phyloP scores from a whole-genome alignment of 805 yeast genomes.

The Scheffersomyces amazonensis region DNA sequence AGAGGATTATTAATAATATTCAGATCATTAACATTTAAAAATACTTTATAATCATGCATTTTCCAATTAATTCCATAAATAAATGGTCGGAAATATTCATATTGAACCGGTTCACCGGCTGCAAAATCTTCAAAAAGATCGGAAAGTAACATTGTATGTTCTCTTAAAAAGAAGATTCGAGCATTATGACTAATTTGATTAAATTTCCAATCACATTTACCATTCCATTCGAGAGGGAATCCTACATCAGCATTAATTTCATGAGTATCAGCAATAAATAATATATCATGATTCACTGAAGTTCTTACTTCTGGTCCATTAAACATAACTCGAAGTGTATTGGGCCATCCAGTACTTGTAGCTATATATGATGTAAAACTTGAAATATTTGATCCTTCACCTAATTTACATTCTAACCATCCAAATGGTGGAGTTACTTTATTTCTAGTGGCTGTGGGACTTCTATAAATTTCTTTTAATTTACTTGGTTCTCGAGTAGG shows the following conservation, averaged over 20 bases:
- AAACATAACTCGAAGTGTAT: slow-evolving; percentile 45
- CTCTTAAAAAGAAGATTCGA: slow-evolving; percentile 69
- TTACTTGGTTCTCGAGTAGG: slow-evolving; percentile 87
- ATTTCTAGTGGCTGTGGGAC: slow-evolving; percentile 4
- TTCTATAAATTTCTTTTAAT: slow-evolving; percentile 41
- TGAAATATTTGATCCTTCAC: slow-evolving; percentile 48
- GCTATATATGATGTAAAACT: slow-evolving; percentile 53
- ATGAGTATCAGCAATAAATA: slow-evolving; percentile 62
- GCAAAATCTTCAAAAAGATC: slow-evolving; percentile 78
- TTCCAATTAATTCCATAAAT: slow-evolving; percentile 61
- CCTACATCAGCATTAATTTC: slow-evolving; percentile 54
- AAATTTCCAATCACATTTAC: slow-evolving; percentile 66
- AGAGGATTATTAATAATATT: slow-evolving; percentile 88
- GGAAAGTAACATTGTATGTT: slow-evolving; percentile 70
- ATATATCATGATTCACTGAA: slow-evolving; percentile 84
- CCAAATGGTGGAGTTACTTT: slow-evolving; percentile 67
- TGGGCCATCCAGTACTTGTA: slow-evolving; percentile 50
- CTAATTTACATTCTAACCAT: slow-evolving; percentile 78
- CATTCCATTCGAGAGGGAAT: slow-evolving; percentile 83
- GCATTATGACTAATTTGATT: slow-evolving; percentile 49
- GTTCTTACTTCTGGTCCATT: slow-evolving; percentile 64
- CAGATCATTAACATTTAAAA: slow-evolving; percentile 77
- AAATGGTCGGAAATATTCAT: slow-evolving; percentile 75
- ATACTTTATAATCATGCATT: slow-evolving; percentile 54
- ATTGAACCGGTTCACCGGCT: slow-evolving; percentile 66